Evolutionary conservation across 2,329 filamentous ascomycete genomes (phyloP).

Genomic region (Hypomyces perniciosus): DNA sequence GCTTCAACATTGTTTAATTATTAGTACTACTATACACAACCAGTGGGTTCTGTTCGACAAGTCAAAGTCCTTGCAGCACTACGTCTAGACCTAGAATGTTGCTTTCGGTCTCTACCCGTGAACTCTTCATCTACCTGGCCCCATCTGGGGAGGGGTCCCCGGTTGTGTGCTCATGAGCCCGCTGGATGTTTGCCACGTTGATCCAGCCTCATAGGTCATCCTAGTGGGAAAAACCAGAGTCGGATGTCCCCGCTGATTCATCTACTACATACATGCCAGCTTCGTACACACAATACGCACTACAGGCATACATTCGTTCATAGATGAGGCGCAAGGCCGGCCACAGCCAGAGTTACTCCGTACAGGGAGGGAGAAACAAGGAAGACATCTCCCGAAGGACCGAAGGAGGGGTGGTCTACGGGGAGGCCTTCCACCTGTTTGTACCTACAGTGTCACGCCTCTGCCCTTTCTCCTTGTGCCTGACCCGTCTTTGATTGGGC

Average conservation of each 20-base stretch:
- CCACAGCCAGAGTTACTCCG: background rate
- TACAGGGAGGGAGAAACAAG: background rate
- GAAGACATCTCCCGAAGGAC: background rate
- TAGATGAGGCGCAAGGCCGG: background rate
- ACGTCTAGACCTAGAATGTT: conserved; percentile 8
- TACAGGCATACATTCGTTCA: background rate
- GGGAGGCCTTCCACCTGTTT: background rate
- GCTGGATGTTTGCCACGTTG: conserved; percentile 30
- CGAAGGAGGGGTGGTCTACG: background rate
- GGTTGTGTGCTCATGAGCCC: conserved; percentile 12
- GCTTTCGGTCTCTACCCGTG: conserved; percentile 5
- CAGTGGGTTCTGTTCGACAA: conserved; percentile 1
- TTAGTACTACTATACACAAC: background rate
- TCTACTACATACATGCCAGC: conserved; percentile 3
- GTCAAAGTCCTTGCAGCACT: conserved; percentile 23
- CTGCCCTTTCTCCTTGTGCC: background rate
- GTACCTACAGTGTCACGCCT: background rate
- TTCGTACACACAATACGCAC: background rate
- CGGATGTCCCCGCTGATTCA: conserved; percentile 7
- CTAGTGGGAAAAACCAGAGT: conserved; percentile 1
- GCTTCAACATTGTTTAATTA: conserved; percentile 1
- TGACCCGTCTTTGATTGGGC: conserved; percentile 14
- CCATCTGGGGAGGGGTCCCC: conserved; percentile 4
- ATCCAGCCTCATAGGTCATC: conserved; percentile 16
- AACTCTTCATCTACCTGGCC: conserved; percentile 4